phyloP scores from a whole-genome alignment of 495 filamentous ascomycete species.

The Glarea lozoyensis region DNA sequence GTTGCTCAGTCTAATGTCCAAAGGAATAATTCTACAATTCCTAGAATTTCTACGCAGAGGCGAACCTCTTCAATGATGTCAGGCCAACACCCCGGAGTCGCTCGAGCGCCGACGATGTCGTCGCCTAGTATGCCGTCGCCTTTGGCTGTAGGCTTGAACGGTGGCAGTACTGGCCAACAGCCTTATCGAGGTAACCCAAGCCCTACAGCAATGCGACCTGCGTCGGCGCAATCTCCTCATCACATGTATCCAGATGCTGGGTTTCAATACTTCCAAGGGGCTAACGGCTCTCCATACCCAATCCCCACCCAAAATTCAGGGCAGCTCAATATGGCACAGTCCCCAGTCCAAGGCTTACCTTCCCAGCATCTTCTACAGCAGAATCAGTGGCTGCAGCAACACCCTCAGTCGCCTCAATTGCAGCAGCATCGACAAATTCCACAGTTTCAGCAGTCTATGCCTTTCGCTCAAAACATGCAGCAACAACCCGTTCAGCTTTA shows the following conservation, averaged over 20 bases:
- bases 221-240: neutral
- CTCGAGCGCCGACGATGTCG: constrained; percentile 6
- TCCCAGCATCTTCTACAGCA: constrained; percentile 7
- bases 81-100: no score
- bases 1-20: no score
- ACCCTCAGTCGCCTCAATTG: constrained; percentile 6
- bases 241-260: neutral
- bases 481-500: no score
- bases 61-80: no score
- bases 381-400: neutral
- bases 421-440: no score
- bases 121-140: constrained; percentile 5
- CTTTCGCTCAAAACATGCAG: no score
- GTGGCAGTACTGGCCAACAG: no score
- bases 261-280: constrained; percentile 3
- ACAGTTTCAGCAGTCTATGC: no score
- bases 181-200: neutral
- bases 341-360: neutral
- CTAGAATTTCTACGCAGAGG: no score
- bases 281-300: neutral
- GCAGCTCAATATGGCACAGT: constrained; percentile 2
- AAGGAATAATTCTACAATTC: no score
- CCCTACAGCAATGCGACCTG: neutral
- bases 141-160: no score
- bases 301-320: neutral